phyloP scores from a whole-genome alignment of 129 eudicot genomes.

The Centrapalus pauciflorus region DNA sequence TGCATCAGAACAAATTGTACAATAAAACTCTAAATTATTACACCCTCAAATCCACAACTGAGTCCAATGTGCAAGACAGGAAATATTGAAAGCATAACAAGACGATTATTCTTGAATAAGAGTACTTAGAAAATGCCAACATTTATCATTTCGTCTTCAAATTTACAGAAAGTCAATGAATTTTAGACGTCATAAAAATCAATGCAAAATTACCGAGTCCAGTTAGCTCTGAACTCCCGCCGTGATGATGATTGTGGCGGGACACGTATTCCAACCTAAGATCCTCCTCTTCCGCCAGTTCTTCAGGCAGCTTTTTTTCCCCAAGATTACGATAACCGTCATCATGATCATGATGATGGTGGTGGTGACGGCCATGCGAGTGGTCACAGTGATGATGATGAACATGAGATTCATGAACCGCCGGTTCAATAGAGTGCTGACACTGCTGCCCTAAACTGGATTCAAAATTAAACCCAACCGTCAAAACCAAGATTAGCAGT shows the following conservation, averaged over 20 bases:
- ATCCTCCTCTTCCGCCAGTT: constrained; percentile 93
- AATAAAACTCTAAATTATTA: too few relatives aligned
- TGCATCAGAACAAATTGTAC: background rate
- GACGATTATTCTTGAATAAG: background rate
- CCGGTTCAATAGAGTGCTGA: constrained; percentile 25
- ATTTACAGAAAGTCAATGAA: too few relatives aligned
- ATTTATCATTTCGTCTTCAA: background rate
- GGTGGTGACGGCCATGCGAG: constrained; percentile 40
- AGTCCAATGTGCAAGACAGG: background rate
- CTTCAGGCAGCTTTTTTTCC: constrained; percentile 65
- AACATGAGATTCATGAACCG: constrained; percentile 28
- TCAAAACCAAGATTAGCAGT: constrained; percentile 15
- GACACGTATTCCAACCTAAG: constrained; percentile 47
- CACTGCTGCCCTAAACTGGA: constrained; percentile 35
- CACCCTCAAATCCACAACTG: background rate
- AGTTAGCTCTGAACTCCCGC: constrained; percentile 34
- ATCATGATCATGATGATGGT: constrained; percentile 25
- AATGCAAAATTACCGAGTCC: constrained; percentile 45
- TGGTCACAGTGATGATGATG: constrained; percentile 48
- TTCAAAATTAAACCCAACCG: constrained; percentile 15
- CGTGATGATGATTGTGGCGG: constrained; percentile 28
- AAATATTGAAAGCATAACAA: background rate
- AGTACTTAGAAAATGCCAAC: background rate
- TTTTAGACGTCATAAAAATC: background rate
- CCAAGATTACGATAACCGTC: constrained; percentile 15